Evolutionary conservation across 2,329 filamentous ascomycete species (phyloP), one percentile per base, ranked within the genome.

Genomic region (Cryphonectria japonica): DNA sequence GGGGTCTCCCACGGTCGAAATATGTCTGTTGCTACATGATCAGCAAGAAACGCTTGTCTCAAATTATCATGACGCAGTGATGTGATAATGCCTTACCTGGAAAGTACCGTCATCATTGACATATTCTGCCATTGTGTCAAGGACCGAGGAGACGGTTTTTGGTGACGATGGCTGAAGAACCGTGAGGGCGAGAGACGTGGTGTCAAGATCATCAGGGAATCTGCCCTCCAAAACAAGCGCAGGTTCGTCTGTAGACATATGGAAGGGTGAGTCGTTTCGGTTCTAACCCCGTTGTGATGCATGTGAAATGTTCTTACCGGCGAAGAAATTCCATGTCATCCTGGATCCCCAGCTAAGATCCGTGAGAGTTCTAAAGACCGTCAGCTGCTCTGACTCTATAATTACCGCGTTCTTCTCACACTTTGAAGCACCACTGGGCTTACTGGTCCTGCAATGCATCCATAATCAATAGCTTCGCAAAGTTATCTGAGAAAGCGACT

Each of bases 181-280:
- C 26, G 75, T 74, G 32, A 80, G 69, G 22, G 78, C 77, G 11
- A 77, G 72, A 13, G 79, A 75, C 8, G 80, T 81, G 29, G 78
- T 79, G 71, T 81, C 79, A 34, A 81, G 70, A 66, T 81, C 80
- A 69, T 79, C 73, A 2, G 79, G 79, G 60, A 78, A 80, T 6
- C 41, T 54, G 1, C 74, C 65, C 76, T 77, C 50, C 76, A 73
- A 43, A 78, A 78, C 26, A 78, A 75, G 50, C 78, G 76, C 72
- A 78, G 77, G 26, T 59, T 72, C 32, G 39, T 54, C 50, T 78
- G 69, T 22, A 32, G 34, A 34, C 16, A 8, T 11, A 16, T 26
- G 26, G n/a, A 8, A 22, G 43, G 43, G 22, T 54, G 4, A 54
- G 52, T 54, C 7, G 9, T 13, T 34, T 61, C 26, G 29, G 37